Conservation (phyloP, 148 eudicot genomes). For the Chenopodium berlandieri region DNA sequence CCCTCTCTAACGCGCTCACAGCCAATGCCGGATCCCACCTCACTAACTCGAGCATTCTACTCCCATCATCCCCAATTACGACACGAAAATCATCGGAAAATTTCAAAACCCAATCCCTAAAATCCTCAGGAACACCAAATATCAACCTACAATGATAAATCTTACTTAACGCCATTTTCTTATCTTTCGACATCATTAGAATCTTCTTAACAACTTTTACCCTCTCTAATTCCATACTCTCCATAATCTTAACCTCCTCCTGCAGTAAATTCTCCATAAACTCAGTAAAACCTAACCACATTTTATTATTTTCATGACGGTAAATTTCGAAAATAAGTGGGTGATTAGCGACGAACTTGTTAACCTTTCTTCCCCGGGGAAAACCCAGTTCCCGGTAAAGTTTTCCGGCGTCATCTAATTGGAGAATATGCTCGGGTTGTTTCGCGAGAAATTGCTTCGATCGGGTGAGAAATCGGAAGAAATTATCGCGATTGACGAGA, state of each 20-base stretch:
- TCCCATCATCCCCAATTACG: constrained; percentile 55
- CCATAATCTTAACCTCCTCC: constrained; percentile 42
- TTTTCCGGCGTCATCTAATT: constrained; percentile 79
- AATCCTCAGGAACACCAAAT: constrained; percentile 88
- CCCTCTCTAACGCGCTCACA: constrained; percentile 76
- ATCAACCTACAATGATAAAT: constrained; percentile 65
- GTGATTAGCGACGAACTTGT: constrained; percentile 53
- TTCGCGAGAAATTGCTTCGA: constrained; percentile 73
- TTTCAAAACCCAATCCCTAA: constrained; percentile 67
- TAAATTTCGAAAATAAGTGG: constrained; percentile 66
- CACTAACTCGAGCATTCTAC: constrained; percentile 60
- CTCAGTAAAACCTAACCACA: constrained; percentile 85
- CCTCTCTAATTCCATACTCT: constrained; percentile 53
- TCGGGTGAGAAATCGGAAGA: constrained; percentile 57
- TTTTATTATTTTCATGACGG: constrained; percentile 63
- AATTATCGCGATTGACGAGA: constrained; percentile 50
- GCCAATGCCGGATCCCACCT: constrained; percentile 80
- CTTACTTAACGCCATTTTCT: constrained; percentile 68
- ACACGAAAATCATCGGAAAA: constrained; percentile 65
- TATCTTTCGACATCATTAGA: constrained; percentile 75
- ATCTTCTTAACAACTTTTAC: constrained; percentile 69
- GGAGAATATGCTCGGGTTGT: constrained; percentile 70
- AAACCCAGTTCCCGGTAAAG: constrained; percentile 83
- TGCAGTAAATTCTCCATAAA: constrained; percentile 60
- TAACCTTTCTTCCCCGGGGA: constrained; percentile 79